Base-by-base conservation (phyloP, 2,329 filamentous ascomycete species). In the Aspergillus texensis region DNA sequence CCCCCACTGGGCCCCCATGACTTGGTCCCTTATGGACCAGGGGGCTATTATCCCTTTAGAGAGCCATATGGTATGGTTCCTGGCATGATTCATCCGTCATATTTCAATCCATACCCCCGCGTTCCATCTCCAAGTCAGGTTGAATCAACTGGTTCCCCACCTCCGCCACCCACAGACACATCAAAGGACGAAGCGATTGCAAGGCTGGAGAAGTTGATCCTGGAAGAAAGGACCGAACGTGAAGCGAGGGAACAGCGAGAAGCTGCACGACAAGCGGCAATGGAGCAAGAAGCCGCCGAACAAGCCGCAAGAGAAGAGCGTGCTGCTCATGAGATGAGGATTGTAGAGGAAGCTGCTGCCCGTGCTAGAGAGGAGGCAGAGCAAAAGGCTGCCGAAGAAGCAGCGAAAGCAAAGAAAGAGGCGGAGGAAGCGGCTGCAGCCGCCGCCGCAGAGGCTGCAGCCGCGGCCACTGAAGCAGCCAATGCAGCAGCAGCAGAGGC, bases 131-230 rank as follows among this genome's bases (percentile, higher is more conserved):
- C 78, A 50, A 68, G 66, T 19, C 71, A 71, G 52, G 63, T 70
- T n/a, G 71, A 75, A 61, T 65, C 68, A 54, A 72, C 69, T 57
- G 66, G 66, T 41, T 64, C 72, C 4, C 68, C 75, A 9, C 68
- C 70, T 8, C 73, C 78, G 5, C 74, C 79, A 10, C 75, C 77
- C 36, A 55, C 24, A 34, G 85, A 90, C 59, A 82, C 85, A 1
- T 85, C 77, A 6, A 81, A 82, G 63, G 80, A 82, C 53, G 83
- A 85, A 64, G 82, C 90, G 61, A 87, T 89, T 65, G 81, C 81
- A n/a, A 83, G 89, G 62, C 84, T 89, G 65, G 83, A 86, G 65
- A 84, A 90, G 68, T 76, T 91, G 62, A 82, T 85, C 52, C 61
- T 81, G 58, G 80, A 82, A 19, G 79, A 82, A 62, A 76, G 78